Percentiles rank a stretch among this genome's conserved stretches.
Conservation (phyloP, 2,329 filamentous ascomycete genomes). For the Chalaropsis thielavioides region DNA sequence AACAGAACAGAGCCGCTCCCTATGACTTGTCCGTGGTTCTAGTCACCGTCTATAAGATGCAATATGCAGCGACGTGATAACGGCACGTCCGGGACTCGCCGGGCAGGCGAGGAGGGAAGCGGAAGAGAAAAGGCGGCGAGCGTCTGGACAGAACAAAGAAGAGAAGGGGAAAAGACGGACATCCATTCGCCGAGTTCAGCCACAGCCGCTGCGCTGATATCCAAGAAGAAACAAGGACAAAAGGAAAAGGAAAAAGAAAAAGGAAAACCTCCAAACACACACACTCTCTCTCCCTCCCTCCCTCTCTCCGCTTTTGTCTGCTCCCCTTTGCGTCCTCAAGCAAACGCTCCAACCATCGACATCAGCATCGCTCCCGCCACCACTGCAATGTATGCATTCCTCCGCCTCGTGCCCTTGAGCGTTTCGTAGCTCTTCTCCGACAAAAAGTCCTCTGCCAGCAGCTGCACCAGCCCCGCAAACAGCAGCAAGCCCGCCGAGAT, state of each 20-base stretch:
- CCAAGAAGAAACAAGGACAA: not conserved
- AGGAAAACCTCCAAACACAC: no score
- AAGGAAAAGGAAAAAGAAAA: not conserved
- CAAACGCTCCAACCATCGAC: conserved; percentile 60
- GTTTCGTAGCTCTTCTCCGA: conserved; percentile 59
- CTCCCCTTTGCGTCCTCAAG: conserved; percentile 28
- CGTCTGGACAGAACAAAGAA: not conserved
- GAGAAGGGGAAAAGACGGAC: not conserved
- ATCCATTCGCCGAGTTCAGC: no score
- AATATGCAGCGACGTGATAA: not conserved
- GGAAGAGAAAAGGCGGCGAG: no score
- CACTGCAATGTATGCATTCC: conserved; percentile 50
- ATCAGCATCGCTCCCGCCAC: conserved; percentile 51
- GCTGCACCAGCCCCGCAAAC: conserved; percentile 70
- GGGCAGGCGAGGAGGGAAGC: no score
- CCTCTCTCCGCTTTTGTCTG: not conserved
- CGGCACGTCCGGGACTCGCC: not conserved
- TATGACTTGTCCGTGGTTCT: not conserved
- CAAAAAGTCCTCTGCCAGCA: conserved; percentile 73
- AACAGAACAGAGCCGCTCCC: not conserved
- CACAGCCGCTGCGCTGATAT: not conserved
- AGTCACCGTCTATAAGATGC: not conserved
- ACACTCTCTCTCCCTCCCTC: no score
- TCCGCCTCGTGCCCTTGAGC: conserved; percentile 45
- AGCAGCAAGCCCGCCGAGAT: conserved; percentile 67